Conservation (phyloP, 345 rosid species). For the Eucalyptus regnans region DNA sequence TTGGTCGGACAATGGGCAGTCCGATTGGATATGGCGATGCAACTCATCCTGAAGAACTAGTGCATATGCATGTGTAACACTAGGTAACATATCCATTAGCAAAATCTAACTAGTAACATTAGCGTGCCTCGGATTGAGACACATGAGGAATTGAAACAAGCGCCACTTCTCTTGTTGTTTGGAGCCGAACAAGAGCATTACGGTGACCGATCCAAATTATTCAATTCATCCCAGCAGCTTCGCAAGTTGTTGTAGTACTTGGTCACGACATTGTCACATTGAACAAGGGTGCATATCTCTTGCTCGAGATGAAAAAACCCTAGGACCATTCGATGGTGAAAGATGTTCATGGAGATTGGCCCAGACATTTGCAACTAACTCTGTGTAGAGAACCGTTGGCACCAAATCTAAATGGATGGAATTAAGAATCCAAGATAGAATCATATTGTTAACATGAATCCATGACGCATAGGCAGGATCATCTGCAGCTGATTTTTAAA, state of each 20-base stretch:
- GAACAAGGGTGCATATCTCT: neutral
- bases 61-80: neutral
- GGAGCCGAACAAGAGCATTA: neutral
- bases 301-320: neutral
- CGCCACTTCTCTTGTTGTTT: neutral
- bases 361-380: neutral
- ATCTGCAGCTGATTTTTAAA: accelerated
- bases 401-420: neutral
- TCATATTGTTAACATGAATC: neutral
- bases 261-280: neutral
- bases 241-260: too few species aligned
- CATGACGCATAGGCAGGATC: neutral
- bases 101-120: neutral
- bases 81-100: neutral
- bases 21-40: neutral
- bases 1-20: accelerated
- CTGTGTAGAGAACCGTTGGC: neutral
- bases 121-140: neutral
- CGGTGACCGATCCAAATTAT: accelerated
- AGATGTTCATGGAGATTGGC: neutral
- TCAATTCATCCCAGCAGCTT: neutral
- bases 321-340: neutral
- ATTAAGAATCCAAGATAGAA: neutral
- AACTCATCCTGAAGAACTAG: neutral
- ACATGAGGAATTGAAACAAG: neutral